Conservation (phyloP, 495 filamentous ascomycete genomes). For the Penicillium macrosclerotiorum region DNA sequence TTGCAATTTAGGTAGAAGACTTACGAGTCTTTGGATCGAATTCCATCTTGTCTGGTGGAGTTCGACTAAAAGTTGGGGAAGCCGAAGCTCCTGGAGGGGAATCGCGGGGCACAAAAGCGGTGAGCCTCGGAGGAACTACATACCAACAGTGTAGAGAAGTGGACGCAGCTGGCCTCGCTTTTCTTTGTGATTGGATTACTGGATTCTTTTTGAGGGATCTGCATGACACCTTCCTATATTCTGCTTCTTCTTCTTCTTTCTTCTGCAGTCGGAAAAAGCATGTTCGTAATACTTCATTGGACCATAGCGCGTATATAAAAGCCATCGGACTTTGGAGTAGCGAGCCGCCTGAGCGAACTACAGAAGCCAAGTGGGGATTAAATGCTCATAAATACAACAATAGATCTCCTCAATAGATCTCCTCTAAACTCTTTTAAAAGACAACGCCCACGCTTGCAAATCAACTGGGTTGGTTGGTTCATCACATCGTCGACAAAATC, state of each 20-base stretch:
- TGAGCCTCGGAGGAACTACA: neutral
- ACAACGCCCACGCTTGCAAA: constrained; percentile 26
- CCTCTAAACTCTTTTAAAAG: constrained; percentile 21
- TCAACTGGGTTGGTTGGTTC: constrained; percentile 17
- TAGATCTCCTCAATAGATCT: too few species aligned
- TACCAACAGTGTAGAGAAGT: neutral
- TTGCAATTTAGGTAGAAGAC: constrained; percentile 11
- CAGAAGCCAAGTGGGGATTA: neutral
- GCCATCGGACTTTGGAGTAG: neutral
- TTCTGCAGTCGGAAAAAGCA: too few species aligned
- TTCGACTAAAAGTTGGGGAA: constrained; percentile 8
- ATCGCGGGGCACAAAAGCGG: constrained; percentile 11
- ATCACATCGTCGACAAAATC: constrained; percentile 65
- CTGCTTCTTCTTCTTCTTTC: too few species aligned
- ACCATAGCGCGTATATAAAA: neutral
- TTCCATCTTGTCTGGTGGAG: constrained; percentile 8
- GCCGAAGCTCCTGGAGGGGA: constrained; percentile 1
- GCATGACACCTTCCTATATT: too few species aligned
- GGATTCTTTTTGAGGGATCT: too few species aligned
- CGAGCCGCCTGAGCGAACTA: neutral
- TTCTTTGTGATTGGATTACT: neutral
- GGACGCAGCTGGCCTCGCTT: neutral
- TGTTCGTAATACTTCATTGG: too few species aligned
- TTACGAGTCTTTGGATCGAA: constrained; percentile 51
- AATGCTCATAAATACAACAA: constrained; percentile 14